Evolutionary conservation across 257 asterid genomes (phyloP).

Genomic region (Cruciata laevipes): DNA sequence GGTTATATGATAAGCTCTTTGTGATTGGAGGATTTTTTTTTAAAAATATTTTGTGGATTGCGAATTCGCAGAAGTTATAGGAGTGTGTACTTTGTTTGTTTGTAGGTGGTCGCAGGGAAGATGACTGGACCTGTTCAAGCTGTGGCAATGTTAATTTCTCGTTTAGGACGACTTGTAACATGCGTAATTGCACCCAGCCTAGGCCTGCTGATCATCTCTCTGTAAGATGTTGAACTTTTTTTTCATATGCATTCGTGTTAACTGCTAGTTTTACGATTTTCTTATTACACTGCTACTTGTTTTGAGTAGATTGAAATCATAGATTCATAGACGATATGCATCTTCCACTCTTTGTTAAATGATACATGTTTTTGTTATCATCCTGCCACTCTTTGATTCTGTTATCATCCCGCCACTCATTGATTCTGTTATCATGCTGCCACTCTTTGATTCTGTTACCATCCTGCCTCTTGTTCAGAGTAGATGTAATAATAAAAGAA

Average conservation of each 20-base stretch:
- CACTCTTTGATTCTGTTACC: background rate
- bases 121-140: conserved; percentile 94
- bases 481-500: background rate
- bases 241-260: background rate
- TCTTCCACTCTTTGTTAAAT: background rate
- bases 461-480: background rate
- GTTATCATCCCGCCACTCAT: background rate
- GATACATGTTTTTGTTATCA: background rate
- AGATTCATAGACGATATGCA: background rate
- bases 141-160: conserved; percentile 88
- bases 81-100: conserved; percentile 17
- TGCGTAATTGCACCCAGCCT: conserved; percentile 87
- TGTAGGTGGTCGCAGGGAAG: conserved; percentile 90
- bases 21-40: background rate
- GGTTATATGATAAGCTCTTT: background rate
- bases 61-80: background rate
- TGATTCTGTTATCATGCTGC: too few species aligned
- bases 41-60: background rate
- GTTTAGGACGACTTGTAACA: conserved; percentile 82
- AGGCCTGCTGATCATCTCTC: conserved; percentile 81
- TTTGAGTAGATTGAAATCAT: background rate
- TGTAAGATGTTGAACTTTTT: conserved; percentile 30
- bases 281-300: background rate
- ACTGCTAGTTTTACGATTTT: background rate
- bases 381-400: too few species aligned